Percentiles rank a stretch among this genome's conserved stretches.
phyloP scores from a whole-genome alignment of 345 rosid species.

The Sisymbrium altissimum region DNA sequence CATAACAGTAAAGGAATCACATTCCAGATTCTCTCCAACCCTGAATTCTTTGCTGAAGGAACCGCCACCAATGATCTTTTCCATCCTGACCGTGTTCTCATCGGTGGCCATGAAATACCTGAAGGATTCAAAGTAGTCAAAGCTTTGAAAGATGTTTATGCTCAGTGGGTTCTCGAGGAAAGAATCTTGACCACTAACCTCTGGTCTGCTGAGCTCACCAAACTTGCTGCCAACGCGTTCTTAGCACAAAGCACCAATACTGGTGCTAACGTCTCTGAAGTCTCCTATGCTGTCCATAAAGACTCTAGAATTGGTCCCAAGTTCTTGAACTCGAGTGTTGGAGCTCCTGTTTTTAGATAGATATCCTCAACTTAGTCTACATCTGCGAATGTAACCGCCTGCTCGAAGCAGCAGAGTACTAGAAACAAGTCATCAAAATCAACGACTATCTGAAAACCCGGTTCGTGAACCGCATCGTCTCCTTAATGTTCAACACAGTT shows the following conservation, averaged over 20 bases:
- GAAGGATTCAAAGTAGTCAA: slow-evolving; percentile 62
- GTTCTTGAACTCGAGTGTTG: slow-evolving; percentile 77
- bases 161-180: slow-evolving; percentile 69
- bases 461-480: slow-evolving; percentile 68
- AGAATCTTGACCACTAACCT: slow-evolving; percentile 70
- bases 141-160: slow-evolving; percentile 69
- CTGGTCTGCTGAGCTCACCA: slow-evolving; percentile 87
- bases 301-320: slow-evolving; percentile 76
- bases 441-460: slow-evolving; percentile 76
- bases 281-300: slow-evolving; percentile 40
- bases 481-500: slow-evolving; percentile 79
- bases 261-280: slow-evolving; percentile 5
- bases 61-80: neutral
- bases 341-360: slow-evolving; percentile 83
- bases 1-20: slow-evolving; percentile 82
- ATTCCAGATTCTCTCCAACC: slow-evolving; percentile 63
- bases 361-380: slow-evolving; percentile 72
- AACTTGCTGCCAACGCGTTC: slow-evolving; percentile 86
- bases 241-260: slow-evolving; percentile 77
- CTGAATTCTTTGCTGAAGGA: slow-evolving; percentile 8
- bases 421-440: slow-evolving; percentile 86
- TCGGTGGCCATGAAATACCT: slow-evolving; percentile 83
- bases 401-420: slow-evolving; percentile 79
- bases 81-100: slow-evolving; percentile 28
- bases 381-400: slow-evolving; percentile 83